phyloP scores from a whole-genome alignment of 2,329 filamentous ascomycete species.

The Claviceps fusiformis region DNA sequence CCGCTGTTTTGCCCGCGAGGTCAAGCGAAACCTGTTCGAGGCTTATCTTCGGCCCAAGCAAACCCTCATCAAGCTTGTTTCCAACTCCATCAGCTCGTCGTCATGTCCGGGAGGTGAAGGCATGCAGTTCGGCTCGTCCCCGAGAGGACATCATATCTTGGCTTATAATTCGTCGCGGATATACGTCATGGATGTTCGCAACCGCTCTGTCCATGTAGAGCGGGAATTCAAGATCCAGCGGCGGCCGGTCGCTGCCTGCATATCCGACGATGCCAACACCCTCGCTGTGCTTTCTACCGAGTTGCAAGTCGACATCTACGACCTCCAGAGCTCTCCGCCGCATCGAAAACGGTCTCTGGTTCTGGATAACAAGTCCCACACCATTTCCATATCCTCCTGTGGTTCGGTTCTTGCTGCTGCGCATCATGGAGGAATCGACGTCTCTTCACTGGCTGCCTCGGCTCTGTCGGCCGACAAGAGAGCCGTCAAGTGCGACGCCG shows the following conservation, averaged over 20 bases:
- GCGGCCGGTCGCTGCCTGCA: conserved; percentile 61
- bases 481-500: conserved; percentile 64
- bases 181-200: conserved; percentile 58
- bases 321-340: conserved; percentile 49
- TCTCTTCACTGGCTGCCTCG: conserved; percentile 57
- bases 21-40: conserved; percentile 66
- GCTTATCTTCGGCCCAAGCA: conserved; percentile 56
- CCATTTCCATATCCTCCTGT: conserved; percentile 69
- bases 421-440: conserved; percentile 80
- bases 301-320: conserved; percentile 78
- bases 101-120: conserved; percentile 74
- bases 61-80: conserved; percentile 67
- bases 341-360: conserved; percentile 61
- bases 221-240: conserved; percentile 70
- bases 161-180: conserved; percentile 79
- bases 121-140: conserved; percentile 71
- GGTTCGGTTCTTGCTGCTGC: conserved; percentile 73
- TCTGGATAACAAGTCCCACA: conserved; percentile 63
- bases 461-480: conserved; percentile 53
- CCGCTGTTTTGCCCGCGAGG: conserved; percentile 51
- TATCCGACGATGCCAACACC: conserved; percentile 62
- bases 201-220: conserved; percentile 46
- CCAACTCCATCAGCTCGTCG: conserved; percentile 70
- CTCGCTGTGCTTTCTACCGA: conserved; percentile 71
- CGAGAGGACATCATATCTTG: conserved; percentile 58